Conservation (phyloP, 352 stramenopile genomes). For the Blastocystis hominis region DNA sequence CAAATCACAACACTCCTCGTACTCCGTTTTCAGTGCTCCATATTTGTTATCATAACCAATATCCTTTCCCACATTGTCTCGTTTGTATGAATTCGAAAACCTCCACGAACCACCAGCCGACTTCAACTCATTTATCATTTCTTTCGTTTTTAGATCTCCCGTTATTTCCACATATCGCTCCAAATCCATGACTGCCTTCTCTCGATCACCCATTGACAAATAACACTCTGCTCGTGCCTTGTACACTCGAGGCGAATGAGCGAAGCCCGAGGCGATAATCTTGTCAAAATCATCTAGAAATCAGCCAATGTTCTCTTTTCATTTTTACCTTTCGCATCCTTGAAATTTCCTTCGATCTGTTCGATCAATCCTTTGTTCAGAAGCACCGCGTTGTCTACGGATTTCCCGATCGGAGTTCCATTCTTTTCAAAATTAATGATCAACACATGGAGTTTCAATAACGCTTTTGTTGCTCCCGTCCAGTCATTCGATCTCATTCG, state of each 20-base stretch:
- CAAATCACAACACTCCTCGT: slow-evolving; percentile 28
- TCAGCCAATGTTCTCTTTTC: not conserved
- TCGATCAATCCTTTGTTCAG: not conserved
- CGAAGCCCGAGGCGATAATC: not conserved
- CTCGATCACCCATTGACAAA: not conserved
- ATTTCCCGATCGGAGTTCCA: not conserved
- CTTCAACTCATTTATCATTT: not conserved
- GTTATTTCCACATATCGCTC: not conserved
- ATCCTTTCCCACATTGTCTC: not conserved
- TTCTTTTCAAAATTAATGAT: not conserved
- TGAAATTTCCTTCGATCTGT: not conserved
- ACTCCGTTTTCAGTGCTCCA: slow-evolving; percentile 33
- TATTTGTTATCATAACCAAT: not conserved
- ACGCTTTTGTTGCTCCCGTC: not conserved
- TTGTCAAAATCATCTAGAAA: not conserved
- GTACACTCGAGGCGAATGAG: not conserved
- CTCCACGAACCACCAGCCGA: not conserved
- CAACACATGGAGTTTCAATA: not conserved
- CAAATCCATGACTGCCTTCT: not conserved
- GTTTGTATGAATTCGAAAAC: not conserved
- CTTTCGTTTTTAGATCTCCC: not conserved
- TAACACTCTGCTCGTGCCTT: not conserved
- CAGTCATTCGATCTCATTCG: not conserved
- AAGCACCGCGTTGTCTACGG: not conserved
- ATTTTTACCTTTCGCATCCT: too few relatives aligned